Conservation (phyloP, 2,329 filamentous ascomycete species). For the Alternaria novae-zelandiae region DNA sequence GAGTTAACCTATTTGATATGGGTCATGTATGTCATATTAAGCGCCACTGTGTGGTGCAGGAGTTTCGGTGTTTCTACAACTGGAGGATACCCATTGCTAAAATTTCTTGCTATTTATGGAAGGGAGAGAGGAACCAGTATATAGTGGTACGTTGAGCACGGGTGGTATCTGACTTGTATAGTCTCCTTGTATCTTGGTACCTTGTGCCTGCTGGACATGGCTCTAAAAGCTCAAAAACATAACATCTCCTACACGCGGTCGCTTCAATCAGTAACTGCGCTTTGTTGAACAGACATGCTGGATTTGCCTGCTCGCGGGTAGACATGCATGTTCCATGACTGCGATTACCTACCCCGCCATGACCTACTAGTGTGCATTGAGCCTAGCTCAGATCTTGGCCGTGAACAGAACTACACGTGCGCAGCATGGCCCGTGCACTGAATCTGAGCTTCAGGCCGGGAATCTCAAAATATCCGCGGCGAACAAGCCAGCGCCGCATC, state of each 20-base stretch:
- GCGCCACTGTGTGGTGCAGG: slow-evolving; percentile 16
- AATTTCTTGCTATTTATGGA: slow-evolving; percentile 3
- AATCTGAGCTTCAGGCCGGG: not conserved
- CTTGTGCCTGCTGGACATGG: slow-evolving; percentile 13
- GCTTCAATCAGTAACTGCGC: not conserved
- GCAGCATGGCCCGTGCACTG: slow-evolving; percentile 3
- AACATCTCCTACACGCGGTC: not conserved
- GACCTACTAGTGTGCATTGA: not conserved
- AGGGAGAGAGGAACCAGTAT: not conserved
- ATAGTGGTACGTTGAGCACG: slow-evolving; percentile 4
- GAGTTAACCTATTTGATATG: not conserved
- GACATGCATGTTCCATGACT: not conserved
- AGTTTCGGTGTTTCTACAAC: slow-evolving; percentile 17
- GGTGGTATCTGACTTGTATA: slow-evolving; percentile 18
- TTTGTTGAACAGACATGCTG: not conserved
- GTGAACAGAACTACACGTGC: slow-evolving; percentile 13
- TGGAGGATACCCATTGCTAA: slow-evolving; percentile 27
- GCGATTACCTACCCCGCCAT: not conserved
- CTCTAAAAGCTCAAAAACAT: slow-evolving; percentile 3
- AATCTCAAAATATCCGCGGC: slow-evolving; percentile 30
- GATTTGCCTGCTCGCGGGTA: not conserved
- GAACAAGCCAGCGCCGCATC: slow-evolving; percentile 11
- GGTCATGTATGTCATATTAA: slow-evolving; percentile 10
- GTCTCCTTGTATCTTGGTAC: slow-evolving; percentile 12
- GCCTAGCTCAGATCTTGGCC: not conserved